A percentile compares a stretch with the other conserved stretches of the same genome.
Conservation (phyloP, 2,329 filamentous ascomycete species). For the Metarhizium anisopliae region DNA sequence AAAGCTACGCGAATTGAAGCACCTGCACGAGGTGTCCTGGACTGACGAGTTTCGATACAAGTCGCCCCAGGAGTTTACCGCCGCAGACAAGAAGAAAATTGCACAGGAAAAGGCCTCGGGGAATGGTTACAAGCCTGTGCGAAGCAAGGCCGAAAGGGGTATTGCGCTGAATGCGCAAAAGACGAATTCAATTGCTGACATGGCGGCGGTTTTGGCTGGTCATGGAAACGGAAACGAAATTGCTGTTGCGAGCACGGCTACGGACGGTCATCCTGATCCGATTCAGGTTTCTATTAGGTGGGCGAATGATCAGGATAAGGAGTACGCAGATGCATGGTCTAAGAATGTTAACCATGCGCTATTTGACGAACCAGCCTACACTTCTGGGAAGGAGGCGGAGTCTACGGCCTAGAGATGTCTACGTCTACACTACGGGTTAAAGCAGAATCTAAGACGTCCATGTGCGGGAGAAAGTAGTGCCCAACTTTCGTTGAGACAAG, state of each 20-base stretch:
- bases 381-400: slow-evolving; percentile 1
- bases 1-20: slow-evolving; percentile 55
- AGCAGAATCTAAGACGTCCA: not conserved
- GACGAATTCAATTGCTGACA: slow-evolving; percentile 53
- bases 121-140: slow-evolving; percentile 22
- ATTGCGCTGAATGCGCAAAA: slow-evolving; percentile 49
- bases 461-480: not conserved
- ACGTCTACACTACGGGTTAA: not conserved
- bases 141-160: slow-evolving; percentile 36
- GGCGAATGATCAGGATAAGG: slow-evolving; percentile 37
- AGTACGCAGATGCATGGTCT: slow-evolving; percentile 40
- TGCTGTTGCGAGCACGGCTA: slow-evolving; percentile 12
- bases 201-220: slow-evolving; percentile 49
- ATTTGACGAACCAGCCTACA: slow-evolving; percentile 19
- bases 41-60: slow-evolving; percentile 36
- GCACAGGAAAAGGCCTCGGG: slow-evolving; percentile 20
- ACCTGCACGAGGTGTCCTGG: slow-evolving; percentile 55
- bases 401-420: not conserved
- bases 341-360: slow-evolving; percentile 43
- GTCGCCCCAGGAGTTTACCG: slow-evolving; percentile 22
- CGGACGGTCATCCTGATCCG: slow-evolving; percentile 17
- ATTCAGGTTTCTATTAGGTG: slow-evolving; percentile 40
- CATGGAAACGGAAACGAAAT: slow-evolving; percentile 43
- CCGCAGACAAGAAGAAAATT: slow-evolving; percentile 24
- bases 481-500: not conserved